Base-by-base conservation (phyloP, 169 alveolate genomes). In the Plasmodium inui region DNA sequence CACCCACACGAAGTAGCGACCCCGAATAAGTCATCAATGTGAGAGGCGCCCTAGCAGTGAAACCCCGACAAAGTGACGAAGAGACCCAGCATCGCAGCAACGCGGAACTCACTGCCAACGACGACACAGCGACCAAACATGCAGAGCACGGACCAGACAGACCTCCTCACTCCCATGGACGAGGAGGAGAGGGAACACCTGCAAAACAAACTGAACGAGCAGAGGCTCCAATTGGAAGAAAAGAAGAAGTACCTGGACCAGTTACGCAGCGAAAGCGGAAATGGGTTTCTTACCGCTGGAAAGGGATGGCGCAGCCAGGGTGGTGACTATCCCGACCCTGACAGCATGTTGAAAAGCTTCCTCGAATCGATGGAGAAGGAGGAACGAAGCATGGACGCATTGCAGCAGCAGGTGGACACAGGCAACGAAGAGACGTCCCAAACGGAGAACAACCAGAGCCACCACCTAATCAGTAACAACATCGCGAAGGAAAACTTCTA, bases 301-400 rank as follows among this genome's bases (percentile, higher is more conserved):
- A 46, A 44, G 67, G 32, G 53, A 61, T 9, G 50, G 22, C 26
- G 19, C 32, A 17, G 46, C 14, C 39, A 46, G 19, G 70, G 37
- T 37, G 90, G 71, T 5, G 90, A 89, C n/a, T 44, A 44, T 39
- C 95, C 83, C 30, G 92, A 90, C 37, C 95, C 95, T 70, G 91
- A 90, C 83, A 19, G 55, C 26, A 90, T 90, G 92, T 44, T 90
- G 28, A 30, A 70, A 28, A 71, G 71, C 3, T 90, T 90, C 73
- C 73, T 90, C 39, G 92, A 90, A 4, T 41, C 82, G 17, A 32
- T 90, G 37, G 83, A 89, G 82, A 89, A 34, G 22, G 74, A 78
- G 12, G 72, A 79, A 8, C 12, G 44, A 9, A 83, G 50, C 19
- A 76, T 55, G 19, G 81, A 32, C 55, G 73, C 22, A 2, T 30